Conservation (phyloP, 106 monocot genomes). For the Dioscorea zingiberensis region DNA sequence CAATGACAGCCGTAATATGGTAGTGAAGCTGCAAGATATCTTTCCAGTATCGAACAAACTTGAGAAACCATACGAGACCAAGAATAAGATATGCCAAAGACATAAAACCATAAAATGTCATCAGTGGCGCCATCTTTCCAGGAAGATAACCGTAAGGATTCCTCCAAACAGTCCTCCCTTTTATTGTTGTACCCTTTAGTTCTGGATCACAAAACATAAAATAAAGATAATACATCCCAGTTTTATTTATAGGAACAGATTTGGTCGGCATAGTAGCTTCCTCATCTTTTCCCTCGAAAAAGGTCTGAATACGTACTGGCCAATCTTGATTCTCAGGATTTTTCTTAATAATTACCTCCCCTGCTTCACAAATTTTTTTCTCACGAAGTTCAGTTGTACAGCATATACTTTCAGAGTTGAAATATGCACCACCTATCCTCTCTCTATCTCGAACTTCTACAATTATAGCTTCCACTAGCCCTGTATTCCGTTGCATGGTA, state of each 20-base stretch:
- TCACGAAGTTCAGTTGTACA: constrained; percentile 49
- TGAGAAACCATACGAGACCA: constrained; percentile 89
- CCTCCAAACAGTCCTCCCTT: constrained; percentile 89
- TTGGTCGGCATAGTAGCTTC: constrained; percentile 56
- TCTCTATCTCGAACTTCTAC: constrained; percentile 86
- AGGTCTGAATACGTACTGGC: constrained; percentile 89
- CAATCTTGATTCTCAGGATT: constrained; percentile 59
- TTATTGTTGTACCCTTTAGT: constrained; percentile 62
- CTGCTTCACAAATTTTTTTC: constrained; percentile 53
- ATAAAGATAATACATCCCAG: constrained; percentile 99
- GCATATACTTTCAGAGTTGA: constrained; percentile 77
- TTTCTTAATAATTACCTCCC: constrained; percentile 81
- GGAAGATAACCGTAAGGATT: constrained; percentile 92
- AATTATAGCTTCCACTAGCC: constrained; percentile 94
- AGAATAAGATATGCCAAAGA: constrained; percentile 90
- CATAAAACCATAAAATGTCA: constrained; percentile 93
- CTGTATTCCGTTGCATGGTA: constrained; percentile 80
- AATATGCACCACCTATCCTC: constrained; percentile 75
- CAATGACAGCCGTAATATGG: constrained; percentile 84
- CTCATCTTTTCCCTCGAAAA: constrained; percentile 70
- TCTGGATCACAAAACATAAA: constrained; percentile 95
- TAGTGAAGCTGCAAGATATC: constrained; percentile 89
- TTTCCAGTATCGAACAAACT: constrained; percentile 80
- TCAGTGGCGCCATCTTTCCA: constrained; percentile 90
- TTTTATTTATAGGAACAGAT: constrained; percentile 48